Percentiles rank a stretch among this genome's conserved stretches.
Evolutionary conservation across 2,329 filamentous ascomycete species (phyloP).

Genomic region (Colletotrichum salicis): DNA sequence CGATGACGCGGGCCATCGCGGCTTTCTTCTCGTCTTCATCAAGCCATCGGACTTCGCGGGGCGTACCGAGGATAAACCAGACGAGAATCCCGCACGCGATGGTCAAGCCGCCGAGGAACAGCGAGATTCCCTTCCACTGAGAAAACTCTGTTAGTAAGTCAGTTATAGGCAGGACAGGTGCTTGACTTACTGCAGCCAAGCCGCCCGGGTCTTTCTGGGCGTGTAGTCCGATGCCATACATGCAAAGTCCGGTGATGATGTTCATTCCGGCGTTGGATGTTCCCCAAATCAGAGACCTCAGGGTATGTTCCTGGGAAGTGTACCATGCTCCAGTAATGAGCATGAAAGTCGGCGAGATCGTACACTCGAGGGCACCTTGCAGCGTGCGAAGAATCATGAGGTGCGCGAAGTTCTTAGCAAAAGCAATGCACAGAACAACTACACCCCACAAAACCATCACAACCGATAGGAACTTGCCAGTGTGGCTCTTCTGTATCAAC

Average conservation of each 20-base stretch:
- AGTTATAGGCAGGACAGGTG: neutral
- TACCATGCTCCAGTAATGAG: constrained; percentile 48
- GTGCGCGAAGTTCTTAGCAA: constrained; percentile 43
- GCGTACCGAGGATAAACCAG: constrained; percentile 45
- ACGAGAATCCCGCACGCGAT: constrained; percentile 38
- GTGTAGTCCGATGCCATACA: constrained; percentile 41
- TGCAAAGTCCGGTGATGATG: constrained; percentile 44
- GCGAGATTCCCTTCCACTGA: constrained; percentile 43
- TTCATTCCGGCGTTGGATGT: constrained; percentile 47
- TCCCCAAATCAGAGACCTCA: constrained; percentile 45
- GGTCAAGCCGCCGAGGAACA: constrained; percentile 43
- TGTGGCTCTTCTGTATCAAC: constrained; percentile 37
- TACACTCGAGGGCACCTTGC: constrained; percentile 45
- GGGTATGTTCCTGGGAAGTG: constrained; percentile 43
- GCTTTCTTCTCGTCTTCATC: constrained; percentile 44
- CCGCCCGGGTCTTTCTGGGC: constrained; percentile 39
- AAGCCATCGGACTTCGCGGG: constrained; percentile 45
- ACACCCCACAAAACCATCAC: constrained; percentile 48
- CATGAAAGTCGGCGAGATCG: constrained; percentile 44
- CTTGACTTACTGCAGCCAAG: constrained; percentile 36
- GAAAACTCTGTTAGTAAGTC: neutral
- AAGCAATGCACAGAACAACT: constrained; percentile 43
- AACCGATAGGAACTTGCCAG: constrained; percentile 46
- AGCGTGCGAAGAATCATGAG: constrained; percentile 44
- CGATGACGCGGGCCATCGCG: constrained; percentile 42